Evolutionary conservation across 805 yeast species (phyloP), one percentile per base, ranked within the genome.

Genomic region (Kodamaea laetipori): DNA sequence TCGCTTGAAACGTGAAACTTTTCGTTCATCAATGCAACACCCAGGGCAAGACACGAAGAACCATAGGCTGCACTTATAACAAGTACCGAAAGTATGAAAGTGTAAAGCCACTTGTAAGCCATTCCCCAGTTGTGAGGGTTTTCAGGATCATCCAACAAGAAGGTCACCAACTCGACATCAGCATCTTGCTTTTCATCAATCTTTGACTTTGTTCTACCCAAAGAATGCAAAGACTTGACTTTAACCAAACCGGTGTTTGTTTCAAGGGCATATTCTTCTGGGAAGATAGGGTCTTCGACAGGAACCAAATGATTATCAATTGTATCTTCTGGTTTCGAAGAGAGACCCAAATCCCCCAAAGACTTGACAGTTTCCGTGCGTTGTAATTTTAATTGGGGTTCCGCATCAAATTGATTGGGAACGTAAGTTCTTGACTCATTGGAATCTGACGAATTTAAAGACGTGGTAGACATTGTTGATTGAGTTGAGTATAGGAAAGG

Each of bases 21-120:
- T 11, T 84, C 83, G 49, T 71, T 68, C 48, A 88, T 80, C 11
- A 84, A 71, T 11, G 74, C 77, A 37, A 90, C 68, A 34, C 95
- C 92, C 54, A 96, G 95, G 21, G 96, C 83, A 55, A 88, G 84
- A 60, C 92, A 85, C 1, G 96, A 85, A 3, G 96, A 87, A 30
- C 97, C 97, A 61, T 87, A 90, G 2, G 97, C 97, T 21, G 92
- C 96, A 56, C 89, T 78, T 45, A 90, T 83, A 38, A 90, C 97
- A 49, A 86, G 73, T 24, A 79, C 51, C 1, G 96, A 81, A 18
- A 86, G 69, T 9, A 82, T 50, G 24, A 84, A 58, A 0, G 97
- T 89, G 59, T 84, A 86, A 1, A 61, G 2, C 86, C 90, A 82
- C 58, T 80, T 78, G 13, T 61, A 43, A 50, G 53, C 52, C 23